Evolutionary conservation across 169 alveolate species (phyloP), one percentile per base, ranked within the genome.

Genomic region (Plasmodium falciparum): DNA sequence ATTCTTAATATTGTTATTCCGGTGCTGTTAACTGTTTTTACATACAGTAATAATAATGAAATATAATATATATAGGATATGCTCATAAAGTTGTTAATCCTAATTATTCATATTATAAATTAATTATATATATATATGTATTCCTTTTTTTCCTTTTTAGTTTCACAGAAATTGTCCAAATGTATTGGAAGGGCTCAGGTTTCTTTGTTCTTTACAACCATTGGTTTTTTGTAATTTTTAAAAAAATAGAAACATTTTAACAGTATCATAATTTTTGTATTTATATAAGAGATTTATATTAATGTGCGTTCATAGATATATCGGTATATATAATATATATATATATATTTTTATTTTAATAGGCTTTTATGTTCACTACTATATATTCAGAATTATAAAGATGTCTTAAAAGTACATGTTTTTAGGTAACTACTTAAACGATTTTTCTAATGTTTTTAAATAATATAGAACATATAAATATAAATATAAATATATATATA

Each of bases 131-230:
- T 39, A 39, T 39, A 39, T 39, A 39, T 39, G 6, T 39, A 39
- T 13, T 6, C 43, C 3, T 63, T 63, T 76, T 15, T 61, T 63
- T 24, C 65, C 22, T 45, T 29, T 58, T 15, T 33, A 76, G 89
- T 76, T 22, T 63, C 89, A 13, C 89, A 76, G 52, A 76, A 76
- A 56, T 59, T 76, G 76, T 76, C 89, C 22, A 76, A 76, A 70
- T 63, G 78, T 13, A 65, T 76, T 17, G 89, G 89, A n/a, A 52
- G 89, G 67, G 89, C 89, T 15, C 89, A 76, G 56, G 89, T 76
- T 76, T 76, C 89, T 24, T 63, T 76, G 43, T 76, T 76, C 59
- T 76, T 76, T 75, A 76, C 89, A 13, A 26, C 74, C 59, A 76
- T 76, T 50, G 89, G 89, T 58, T 76, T 76, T 65, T 13, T 76